Percentiles rank a stretch among this genome's conserved stretches.
phyloP scores from a whole-genome alignment of 345 rosid species.

The Acer yangbiense region DNA sequence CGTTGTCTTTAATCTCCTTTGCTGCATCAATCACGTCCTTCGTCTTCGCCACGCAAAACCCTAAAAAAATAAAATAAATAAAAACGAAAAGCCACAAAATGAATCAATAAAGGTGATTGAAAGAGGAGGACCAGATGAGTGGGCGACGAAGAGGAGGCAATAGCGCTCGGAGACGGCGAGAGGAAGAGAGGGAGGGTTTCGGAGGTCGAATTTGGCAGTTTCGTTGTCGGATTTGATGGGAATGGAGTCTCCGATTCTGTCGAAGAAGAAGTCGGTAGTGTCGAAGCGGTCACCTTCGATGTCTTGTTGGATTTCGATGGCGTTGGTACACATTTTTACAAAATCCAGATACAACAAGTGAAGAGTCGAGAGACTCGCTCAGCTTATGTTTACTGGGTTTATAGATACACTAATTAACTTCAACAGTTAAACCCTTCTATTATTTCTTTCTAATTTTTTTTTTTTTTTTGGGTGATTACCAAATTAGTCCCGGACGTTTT shows the following conservation, averaged over 20 bases:
- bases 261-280: slow-evolving; percentile 68
- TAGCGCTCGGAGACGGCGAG: slow-evolving; percentile 66
- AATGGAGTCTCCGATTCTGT: slow-evolving; percentile 66
- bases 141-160: slow-evolving; percentile 64
- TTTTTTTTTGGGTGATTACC: too few relatives aligned
- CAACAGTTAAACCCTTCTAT: too few relatives aligned
- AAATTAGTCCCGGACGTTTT: too few relatives aligned
- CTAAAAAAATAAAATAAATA: slow-evolving; percentile 31
- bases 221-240: slow-evolving; percentile 32
- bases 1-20: slow-evolving; percentile 42
- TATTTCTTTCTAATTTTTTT: too few relatives aligned
- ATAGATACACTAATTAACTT: not conserved
- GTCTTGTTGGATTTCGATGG: slow-evolving; percentile 47
- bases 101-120: not conserved
- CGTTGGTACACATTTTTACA: slow-evolving; percentile 25
- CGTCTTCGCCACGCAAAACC: slow-evolving; percentile 79
- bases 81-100: not conserved
- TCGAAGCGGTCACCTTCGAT: slow-evolving; percentile 60
- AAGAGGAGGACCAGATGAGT: slow-evolving; percentile 54
- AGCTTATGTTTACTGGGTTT: not conserved
- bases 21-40: slow-evolving; percentile 74
- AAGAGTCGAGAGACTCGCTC: not conserved
- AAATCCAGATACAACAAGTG: slow-evolving; percentile 26
- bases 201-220: slow-evolving; percentile 43
- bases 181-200: slow-evolving; percentile 67